phyloP scores from a whole-genome alignment of 1,284 basidiomycete species.

The Cryptococcus maquisensis region DNA sequence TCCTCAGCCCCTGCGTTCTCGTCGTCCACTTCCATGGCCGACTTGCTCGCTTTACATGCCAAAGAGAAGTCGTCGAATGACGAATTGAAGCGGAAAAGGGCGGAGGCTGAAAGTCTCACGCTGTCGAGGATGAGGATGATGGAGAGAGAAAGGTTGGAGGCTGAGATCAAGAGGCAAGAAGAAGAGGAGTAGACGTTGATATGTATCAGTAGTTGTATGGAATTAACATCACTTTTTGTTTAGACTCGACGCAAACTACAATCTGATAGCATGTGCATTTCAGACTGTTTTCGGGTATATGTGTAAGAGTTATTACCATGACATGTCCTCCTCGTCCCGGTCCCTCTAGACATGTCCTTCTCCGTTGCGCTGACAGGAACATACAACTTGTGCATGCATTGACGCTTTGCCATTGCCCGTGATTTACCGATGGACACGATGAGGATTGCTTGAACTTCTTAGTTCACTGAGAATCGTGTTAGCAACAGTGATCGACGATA shows the following conservation, averaged over 20 bases:
- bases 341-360: too few species aligned
- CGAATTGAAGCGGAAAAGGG: constrained; percentile 31
- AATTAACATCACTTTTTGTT: too few species aligned
- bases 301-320: neutral
- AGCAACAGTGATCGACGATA: too few species aligned
- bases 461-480: neutral
- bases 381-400: too few species aligned
- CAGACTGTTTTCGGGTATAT: too few species aligned
- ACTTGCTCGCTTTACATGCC: constrained; percentile 19
- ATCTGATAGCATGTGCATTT: too few species aligned
- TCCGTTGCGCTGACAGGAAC: too few species aligned
- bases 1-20: constrained; percentile 24
- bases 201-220: neutral
- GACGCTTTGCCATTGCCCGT: too few species aligned
- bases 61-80: constrained; percentile 23
- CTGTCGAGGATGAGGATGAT: constrained; percentile 75
- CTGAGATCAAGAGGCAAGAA: constrained; percentile 15
- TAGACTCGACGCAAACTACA: too few species aligned
- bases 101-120: constrained; percentile 74
- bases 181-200: constrained; percentile 3
- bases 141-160: constrained; percentile 43
- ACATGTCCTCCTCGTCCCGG: neutral
- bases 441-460: constrained; percentile 12
- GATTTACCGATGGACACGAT: constrained; percentile 8
- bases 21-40: constrained; percentile 22